Evolutionary conservation across 1,284 basidiomycete species (phyloP), one percentile per base, ranked within the genome.

Genomic region (Irpex lacteus): DNA sequence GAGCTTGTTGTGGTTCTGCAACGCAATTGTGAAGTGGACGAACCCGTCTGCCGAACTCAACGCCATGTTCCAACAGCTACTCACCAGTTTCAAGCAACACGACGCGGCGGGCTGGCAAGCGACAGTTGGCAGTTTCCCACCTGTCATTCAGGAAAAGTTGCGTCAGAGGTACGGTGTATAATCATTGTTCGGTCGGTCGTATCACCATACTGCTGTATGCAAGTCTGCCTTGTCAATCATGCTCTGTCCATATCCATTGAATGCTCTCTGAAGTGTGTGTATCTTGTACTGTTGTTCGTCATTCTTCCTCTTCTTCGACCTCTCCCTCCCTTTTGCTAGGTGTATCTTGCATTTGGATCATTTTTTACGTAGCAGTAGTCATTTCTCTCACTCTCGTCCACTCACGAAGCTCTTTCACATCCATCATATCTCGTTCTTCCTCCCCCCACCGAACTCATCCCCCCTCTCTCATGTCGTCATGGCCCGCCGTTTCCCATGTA

Each of bases 1-100:
- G 94, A 92, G 92, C 72, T 82, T 98, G 68, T 78, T 96, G 56
- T 97, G 93, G 90, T 98, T 98, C 85, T 96, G 95, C 77, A 98
- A 98, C 74, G 94, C 96, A n/a, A 92, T 98, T 63, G 92, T 96
- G 60, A 85, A 95, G 68, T 98, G 96, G 96, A 91, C 90, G 65
- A 85, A 88, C 63, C 96, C 96, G 0, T 97, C 95, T 1, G 82
- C 86, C 11, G 93, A 96, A 76, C 83, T 98, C 61, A 94, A 96
- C 75, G 82, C 82, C 65, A 96, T 96, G 92, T 98, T 98, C 86
- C 86, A 89, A 73, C 82, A 88, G 74, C 84, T 97, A 65, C 78
- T 97, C 63, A 85, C 82, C 60, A 92, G 92, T 19, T 95, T 97
- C 82, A 93, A 94, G 80, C 85, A 89, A 68, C 92, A 95, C 76